Base-by-base conservation (phyloP, 192 early-diverging fungal genomes). In the Gamsiella multidivaricata region DNA sequence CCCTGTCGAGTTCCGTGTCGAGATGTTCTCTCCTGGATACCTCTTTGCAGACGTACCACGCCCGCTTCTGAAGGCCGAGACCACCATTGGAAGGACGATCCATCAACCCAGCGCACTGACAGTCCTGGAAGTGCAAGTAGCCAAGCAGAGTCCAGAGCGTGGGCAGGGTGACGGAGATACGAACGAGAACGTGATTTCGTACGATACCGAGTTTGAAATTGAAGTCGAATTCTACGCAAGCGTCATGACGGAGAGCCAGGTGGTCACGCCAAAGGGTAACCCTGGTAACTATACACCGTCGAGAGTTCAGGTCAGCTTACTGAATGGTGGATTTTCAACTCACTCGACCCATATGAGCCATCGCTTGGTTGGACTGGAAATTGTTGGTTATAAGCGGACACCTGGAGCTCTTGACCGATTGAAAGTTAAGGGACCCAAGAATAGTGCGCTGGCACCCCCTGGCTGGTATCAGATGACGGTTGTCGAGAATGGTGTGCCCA, bases 261-360 rank as follows among this genome's bases (percentile, higher is more conserved):
- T 53, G 2, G 15, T 69, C 7, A 78, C 74, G 8, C 46, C 45
- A 2, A 63, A 54, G 31, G 65, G 29, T 26, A 8, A 52, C 20
- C 3, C 51, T n/a, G 33, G 4, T 17, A 60, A 57, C 18, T 23
- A 54, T 1, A 61, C 34, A 12, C 62, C 55, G 0, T 61, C 75
- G 15, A 66, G 60, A 2, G 31, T 86, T 14, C 67, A 70, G n/a
- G 83, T 86, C 15, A 80, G 63, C 32, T 36, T 88, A 26, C 43
- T 85, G 18, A 71, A 83, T 18, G 78, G 69, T 10, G 84, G 82
- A 6, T 85, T 86, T 37, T 81, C 69, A 23, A 86, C 83, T 1
- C 84, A 88, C 37, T 86, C 87, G n/a, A 82, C 81, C 36, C 85
- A 88, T 33, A 85, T 86, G 83, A 79, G 79, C 28, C 85, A 88